These are phyloP conservation scores for Leccinum subrobustum DNA, from an alignment of 1,284 basidiomycete genomes.

Conservation along the genomic window DNA sequence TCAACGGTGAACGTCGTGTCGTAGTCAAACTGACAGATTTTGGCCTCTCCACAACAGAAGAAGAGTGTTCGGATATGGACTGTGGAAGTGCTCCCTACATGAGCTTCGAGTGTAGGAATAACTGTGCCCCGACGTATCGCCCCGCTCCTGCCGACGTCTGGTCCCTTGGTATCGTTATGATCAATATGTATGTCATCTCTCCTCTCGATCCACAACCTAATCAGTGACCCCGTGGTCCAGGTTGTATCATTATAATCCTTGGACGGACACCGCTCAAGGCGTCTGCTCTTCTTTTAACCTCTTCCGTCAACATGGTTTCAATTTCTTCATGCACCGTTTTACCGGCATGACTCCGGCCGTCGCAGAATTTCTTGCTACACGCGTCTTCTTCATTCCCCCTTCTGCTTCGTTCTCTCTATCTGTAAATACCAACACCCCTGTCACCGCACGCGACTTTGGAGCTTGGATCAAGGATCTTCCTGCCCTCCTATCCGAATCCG, in stretches of 20 bases:
- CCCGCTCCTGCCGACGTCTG: conserved; percentile 97
- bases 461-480: conserved; percentile 84
- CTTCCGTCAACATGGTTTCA: conserved; percentile 78
- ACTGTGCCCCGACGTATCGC: conserved; percentile 89
- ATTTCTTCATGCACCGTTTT: conserved; percentile 89
- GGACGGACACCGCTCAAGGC: conserved; percentile 87
- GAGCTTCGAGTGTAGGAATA: conserved; percentile 99
- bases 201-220: not conserved
- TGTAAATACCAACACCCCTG: conserved; percentile 48
- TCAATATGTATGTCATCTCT: conserved; percentile 77
- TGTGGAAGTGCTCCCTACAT: conserved; percentile 99
- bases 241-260: conserved; percentile 98
- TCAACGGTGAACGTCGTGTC: conserved; percentile 66
- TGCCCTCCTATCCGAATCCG: conserved; percentile 37
- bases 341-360: conserved; percentile 88
- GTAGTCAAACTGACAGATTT: conserved; percentile 97
- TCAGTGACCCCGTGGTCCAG: conserved; percentile 37
- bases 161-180: conserved; percentile 97
- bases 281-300: conserved; percentile 81
- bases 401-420: conserved; percentile 31
- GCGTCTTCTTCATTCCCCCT: conserved; percentile 81
- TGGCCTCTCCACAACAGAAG: conserved; percentile 89
- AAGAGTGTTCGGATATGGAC: conserved; percentile 92
- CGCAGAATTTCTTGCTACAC: conserved; percentile 82
- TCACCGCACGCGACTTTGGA: conserved; percentile 84